Conservation (phyloP, 805 yeast species). For the Tetrapisispora nanseiensis region DNA sequence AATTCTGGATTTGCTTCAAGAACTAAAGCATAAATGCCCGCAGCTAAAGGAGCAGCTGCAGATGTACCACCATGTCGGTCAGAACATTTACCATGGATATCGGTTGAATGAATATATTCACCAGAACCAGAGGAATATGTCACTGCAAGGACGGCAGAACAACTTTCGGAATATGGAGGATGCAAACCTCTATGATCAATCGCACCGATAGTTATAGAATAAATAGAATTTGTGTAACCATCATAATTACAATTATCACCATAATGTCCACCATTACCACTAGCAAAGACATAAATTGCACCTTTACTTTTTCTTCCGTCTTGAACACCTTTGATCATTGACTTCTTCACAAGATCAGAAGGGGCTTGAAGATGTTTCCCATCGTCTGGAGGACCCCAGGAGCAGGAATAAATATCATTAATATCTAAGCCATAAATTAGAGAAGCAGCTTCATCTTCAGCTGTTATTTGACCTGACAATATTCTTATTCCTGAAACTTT, state of each 20-base stretch:
- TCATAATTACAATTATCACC: conserved; percentile 94
- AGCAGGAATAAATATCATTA: conserved; percentile 91
- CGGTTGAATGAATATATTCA: conserved; percentile 84
- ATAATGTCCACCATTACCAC: conserved; percentile 80
- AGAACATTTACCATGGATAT: conserved; percentile 59
- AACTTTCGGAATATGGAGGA: conserved; percentile 84
- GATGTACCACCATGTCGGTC: conserved; percentile 89
- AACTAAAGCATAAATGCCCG: conserved; percentile 84
- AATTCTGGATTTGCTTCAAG: conserved; percentile 75
- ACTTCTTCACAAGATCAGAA: conserved; percentile 62
- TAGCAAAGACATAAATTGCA: conserved; percentile 85
- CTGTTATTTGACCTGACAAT: conserved; percentile 65
- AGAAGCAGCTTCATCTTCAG: conserved; percentile 88
- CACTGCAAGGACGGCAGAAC: conserved; percentile 89
- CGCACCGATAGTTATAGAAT: conserved; percentile 90
- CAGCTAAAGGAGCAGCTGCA: conserved; percentile 97
- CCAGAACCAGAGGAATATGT: conserved; percentile 89
- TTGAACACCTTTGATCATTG: conserved; percentile 73
- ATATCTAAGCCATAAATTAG: conserved; percentile 68
- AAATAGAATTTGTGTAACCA: conserved; percentile 93
- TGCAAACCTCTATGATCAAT: conserved; percentile 79
- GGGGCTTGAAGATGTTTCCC: conserved; percentile 85
- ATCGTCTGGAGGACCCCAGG: conserved; percentile 97
- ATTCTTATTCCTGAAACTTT: conserved; percentile 86
- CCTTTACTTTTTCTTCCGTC: conserved; percentile 80